These are phyloP conservation scores for Exophiala oligosperma DNA, from an alignment of 2,329 filamentous ascomycete species.

Conservation along the genomic window DNA sequence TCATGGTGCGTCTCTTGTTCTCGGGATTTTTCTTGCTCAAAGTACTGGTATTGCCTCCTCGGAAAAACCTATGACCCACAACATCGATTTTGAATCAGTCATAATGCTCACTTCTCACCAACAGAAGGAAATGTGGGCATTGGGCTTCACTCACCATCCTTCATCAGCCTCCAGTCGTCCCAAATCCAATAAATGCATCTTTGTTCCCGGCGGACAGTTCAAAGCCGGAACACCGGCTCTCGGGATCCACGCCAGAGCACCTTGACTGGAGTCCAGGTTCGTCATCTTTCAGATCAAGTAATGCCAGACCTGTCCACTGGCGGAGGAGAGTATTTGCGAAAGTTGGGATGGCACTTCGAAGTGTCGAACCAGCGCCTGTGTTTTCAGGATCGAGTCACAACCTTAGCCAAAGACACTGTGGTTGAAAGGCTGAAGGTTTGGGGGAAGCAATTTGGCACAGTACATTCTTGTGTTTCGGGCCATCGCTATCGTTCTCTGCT, in stretches of 20 bases:
- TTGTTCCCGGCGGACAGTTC: slow-evolving; percentile 46
- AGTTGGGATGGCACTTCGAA: slow-evolving; percentile 3
- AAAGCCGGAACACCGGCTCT: slow-evolving; percentile 23
- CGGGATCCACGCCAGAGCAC: not conserved
- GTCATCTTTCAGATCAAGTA: slow-evolving; percentile 4
- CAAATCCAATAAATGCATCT: slow-evolving; percentile 48
- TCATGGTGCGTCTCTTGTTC: slow-evolving; percentile 44
- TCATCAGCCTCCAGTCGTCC: slow-evolving; percentile 50
- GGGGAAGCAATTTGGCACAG: slow-evolving; percentile 1
- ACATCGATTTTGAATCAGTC: too few species aligned
- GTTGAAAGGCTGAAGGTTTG: slow-evolving; percentile 4
- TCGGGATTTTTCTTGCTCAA: slow-evolving; percentile 38
- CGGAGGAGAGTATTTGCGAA: slow-evolving; percentile 1
- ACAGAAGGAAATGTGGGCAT: not conserved
- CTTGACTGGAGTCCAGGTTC: slow-evolving; percentile 1
- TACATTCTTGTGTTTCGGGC: slow-evolving; percentile 3
- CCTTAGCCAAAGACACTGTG: slow-evolving; percentile 3
- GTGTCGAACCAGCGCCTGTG: slow-evolving; percentile 2
- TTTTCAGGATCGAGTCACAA: slow-evolving; percentile 2
- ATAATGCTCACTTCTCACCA: not conserved
- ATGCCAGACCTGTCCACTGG: slow-evolving; percentile 2
- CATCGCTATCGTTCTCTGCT: slow-evolving; percentile 1
- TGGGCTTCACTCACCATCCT: slow-evolving; percentile 37
- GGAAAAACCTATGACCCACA: slow-evolving; percentile 34
- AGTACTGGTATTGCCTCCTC: slow-evolving; percentile 42